Evolutionary conservation across 2,329 filamentous ascomycete genomes (phyloP), one percentile per base, ranked within the genome.

Genomic region (Botrytis deweyae): DNA sequence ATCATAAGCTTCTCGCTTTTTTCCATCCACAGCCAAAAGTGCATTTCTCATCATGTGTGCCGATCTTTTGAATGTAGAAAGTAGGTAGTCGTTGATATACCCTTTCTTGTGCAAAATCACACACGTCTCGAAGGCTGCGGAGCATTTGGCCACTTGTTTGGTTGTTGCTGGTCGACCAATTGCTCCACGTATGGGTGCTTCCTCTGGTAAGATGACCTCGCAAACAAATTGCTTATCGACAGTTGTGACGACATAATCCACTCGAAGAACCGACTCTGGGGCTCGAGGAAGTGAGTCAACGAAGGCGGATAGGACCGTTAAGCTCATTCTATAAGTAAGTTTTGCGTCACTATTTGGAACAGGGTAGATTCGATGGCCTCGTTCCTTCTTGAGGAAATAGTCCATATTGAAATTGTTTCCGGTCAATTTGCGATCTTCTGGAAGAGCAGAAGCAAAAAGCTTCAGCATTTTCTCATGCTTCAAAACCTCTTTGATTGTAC

Each of bases 11-110:
- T 88, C 88, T 66, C 87, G 90, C 80, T 92, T 94, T 80, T 94
- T 95, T 38, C 90, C 90, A 76, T 89, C 92, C n/a, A 98, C 86
- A 0, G 95, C 94, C 8, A 98, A 84, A 0, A 90, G 88, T 3
- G 95, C 94, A 81, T 98, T 98, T n/a, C 93, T 88, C 92, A 97
- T 95, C 0, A 85, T 87, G 5, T 94, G 95, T 0, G 96, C 85
- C 58, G 87, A 86, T 80, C 92, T 95, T 33, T 86, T 86, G 75
- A 93, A 93, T 0, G 88, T 88, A 0, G 96, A 93, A 72, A 93
- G 87, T 3, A 98, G 85, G 80, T 94, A 85, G 0, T 90, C 87
- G 79, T 98, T 89, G 8, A 99, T 85, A 74, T 91, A 89, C 3
- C 88, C 88, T 71, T 87, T 87, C 74, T 88, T 85, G 66, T 91